These are phyloP conservation scores for Camptophora hylomeconis DNA, from an alignment of 2,329 filamentous ascomycete genomes.

Conservation along the genomic window DNA sequence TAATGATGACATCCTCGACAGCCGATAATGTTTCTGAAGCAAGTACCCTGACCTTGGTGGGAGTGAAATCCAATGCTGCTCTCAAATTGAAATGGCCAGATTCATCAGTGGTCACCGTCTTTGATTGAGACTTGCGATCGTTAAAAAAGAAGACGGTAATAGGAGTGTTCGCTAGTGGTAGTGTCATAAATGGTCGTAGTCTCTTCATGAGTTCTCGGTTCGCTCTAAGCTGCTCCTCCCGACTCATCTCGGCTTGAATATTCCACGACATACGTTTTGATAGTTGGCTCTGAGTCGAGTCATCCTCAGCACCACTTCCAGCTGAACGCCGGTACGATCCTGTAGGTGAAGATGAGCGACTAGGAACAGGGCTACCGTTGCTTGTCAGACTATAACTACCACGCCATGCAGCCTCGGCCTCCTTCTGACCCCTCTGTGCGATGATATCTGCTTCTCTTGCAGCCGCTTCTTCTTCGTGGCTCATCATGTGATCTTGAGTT, in stretches of 20 bases:
- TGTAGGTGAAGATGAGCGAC: constrained; percentile 17
- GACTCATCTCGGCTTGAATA: constrained; percentile 50
- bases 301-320: constrained; percentile 1
- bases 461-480: constrained; percentile 52
- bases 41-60: constrained; percentile 76
- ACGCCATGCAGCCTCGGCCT: constrained; percentile 55
- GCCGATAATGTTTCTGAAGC: constrained; percentile 75
- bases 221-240: constrained; percentile 62
- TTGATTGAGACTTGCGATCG: constrained; percentile 64
- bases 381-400: constrained; percentile 45
- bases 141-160: constrained; percentile 96
- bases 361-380: constrained; percentile 20
- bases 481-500: constrained; percentile 36
- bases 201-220: constrained; percentile 82
- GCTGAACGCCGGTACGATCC: not conserved
- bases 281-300: constrained; percentile 19
- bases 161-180: constrained; percentile 60
- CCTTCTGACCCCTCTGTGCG: constrained; percentile 55
- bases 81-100: constrained; percentile 76
- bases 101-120: constrained; percentile 74
- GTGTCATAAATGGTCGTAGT: constrained; percentile 79
- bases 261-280: constrained; percentile 37
- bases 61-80: constrained; percentile 75
- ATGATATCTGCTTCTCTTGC: constrained; percentile 65
- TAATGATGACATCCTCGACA: constrained; percentile 64